Evolutionary conservation across 257 asterid genomes (phyloP), one percentile per base, ranked within the genome.

Genomic region (Capsicum baccatum): DNA sequence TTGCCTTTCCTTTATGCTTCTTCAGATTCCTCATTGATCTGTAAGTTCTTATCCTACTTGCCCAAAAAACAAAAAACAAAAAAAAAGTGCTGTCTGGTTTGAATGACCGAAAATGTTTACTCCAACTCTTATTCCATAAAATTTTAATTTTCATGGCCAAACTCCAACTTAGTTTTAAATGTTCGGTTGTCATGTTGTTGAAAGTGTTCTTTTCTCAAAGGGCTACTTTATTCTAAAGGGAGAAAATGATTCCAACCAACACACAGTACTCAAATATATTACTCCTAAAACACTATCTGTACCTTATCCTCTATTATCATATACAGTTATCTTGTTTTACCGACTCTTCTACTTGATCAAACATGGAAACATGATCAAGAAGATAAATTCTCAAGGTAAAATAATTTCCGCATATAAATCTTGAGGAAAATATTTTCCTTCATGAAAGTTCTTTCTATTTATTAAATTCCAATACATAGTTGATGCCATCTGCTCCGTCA

Each of bases 1-100:
- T 87, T 85, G 85, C 86, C 84, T 88, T 80, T 87, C 99, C 0
- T 89, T 90, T 88, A 73, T 94, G 89, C 92, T 96, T 88, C 92
- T 94, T 86, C 97, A 89, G 92, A 92, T 96, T 85, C 91, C 91
- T 80, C 82, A 78, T 78, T 78, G 82, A 78, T 54, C 50, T 56
- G 82, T 78, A 78, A 55, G 82, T 55, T 54, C 66, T 33, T 15
- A 54, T 54, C 19, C 50, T 50, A 21, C 81, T 78, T 15, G 8
- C 33, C 50, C 8, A 52, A 12, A 52, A 48, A 10, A 44, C 1
- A 5, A 64, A 64, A 60, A n/a, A 6, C 0, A 21, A 21, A 47
- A 47, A 47, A 47, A 12, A 15, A 39, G 33, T 78, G 50, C 19
- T 3, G 64, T 26, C 8, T 33, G 82, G 26, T 78, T 52, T 21